Conservation (phyloP, 2,329 filamentous ascomycete species). For the Verticillium nonalfalfae region DNA sequence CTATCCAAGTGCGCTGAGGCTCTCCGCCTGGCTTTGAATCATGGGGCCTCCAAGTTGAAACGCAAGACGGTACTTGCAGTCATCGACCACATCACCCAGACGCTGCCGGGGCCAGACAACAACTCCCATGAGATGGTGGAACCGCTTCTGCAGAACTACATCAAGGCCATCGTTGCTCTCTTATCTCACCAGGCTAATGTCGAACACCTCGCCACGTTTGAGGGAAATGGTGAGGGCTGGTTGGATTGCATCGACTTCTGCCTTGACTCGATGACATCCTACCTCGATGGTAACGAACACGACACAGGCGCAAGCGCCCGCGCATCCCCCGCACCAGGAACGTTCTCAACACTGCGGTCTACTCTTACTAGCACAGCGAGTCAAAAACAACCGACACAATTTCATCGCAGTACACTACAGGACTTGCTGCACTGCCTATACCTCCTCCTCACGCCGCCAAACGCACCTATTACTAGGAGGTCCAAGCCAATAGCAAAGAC, state of each 20-base stretch:
- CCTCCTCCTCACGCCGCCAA: conserved; percentile 56
- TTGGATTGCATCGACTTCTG: conserved; percentile 65
- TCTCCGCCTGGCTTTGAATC: conserved; percentile 64
- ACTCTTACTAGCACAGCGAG: conserved; percentile 1
- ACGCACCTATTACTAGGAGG: conserved; percentile 56
- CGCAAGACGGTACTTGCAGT: conserved; percentile 73
- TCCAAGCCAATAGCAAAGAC: conserved; percentile 49
- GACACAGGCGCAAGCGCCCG: conserved; percentile 22
- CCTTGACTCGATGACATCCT: conserved; percentile 51
- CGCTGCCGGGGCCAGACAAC: conserved; percentile 55
- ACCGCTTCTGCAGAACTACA: conserved; percentile 69
- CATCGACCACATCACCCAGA: conserved; percentile 75
- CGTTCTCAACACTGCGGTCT: conserved; percentile 6
- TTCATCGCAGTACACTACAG: conserved; percentile 18
- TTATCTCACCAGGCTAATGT: conserved; percentile 70
- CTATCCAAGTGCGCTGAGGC: conserved; percentile 65
- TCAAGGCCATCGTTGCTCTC: conserved; percentile 66
- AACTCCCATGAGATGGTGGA: conserved; percentile 58
- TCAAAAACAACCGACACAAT: conserved; percentile 14
- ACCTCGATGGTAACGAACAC: conserved; percentile 34
- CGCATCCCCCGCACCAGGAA: conserved; percentile 40
- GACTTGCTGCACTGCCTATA: conserved; percentile 61
- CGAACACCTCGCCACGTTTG: conserved; percentile 61
- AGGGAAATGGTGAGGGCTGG: conserved; percentile 54
- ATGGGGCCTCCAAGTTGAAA: conserved; percentile 62